A percentile compares a stretch with the other conserved stretches of the same genome.
Evolutionary conservation across 163 green algal species (phyloP).

Genomic region (Smithsoniella earleae): DNA sequence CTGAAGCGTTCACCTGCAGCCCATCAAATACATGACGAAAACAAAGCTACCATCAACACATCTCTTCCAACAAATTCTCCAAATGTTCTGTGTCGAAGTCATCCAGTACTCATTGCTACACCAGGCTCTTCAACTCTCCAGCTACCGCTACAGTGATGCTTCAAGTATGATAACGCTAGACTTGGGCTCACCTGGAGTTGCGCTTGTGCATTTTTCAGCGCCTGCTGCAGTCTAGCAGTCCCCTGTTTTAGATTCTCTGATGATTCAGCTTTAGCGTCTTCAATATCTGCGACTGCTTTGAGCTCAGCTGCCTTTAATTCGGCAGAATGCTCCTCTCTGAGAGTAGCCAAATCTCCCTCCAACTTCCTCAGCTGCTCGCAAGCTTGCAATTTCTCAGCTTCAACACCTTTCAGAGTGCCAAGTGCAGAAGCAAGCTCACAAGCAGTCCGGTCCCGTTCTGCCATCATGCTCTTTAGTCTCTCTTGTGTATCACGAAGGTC

Average conservation of each 20-base stretch:
- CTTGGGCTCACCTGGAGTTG: constrained; percentile 11
- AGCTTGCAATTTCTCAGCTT: background rate
- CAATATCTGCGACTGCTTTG: background rate
- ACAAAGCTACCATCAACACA: too few relatives aligned
- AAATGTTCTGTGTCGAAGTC: too few relatives aligned
- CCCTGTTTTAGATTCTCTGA: background rate
- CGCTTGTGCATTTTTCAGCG: background rate
- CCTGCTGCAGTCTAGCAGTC: background rate
- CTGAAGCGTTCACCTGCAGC: too few relatives aligned
- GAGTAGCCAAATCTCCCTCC: background rate
- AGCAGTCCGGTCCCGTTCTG: background rate
- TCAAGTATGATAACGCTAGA: too few relatives aligned
- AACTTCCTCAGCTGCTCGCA: background rate
- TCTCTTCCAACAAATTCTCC: too few relatives aligned
- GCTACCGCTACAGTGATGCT: too few relatives aligned
- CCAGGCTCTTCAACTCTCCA: too few relatives aligned
- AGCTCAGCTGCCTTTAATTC: background rate
- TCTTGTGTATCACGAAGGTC: too few relatives aligned
- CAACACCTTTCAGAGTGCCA: background rate
- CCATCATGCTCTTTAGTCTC: too few relatives aligned
- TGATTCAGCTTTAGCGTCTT: background rate
- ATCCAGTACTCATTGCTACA: too few relatives aligned
- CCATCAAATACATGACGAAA: too few relatives aligned
- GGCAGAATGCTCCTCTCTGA: background rate
- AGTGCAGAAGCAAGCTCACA: background rate